Base-by-base conservation (phyloP, 495 filamentous ascomycete genomes). In the Peziza echinospora region DNA sequence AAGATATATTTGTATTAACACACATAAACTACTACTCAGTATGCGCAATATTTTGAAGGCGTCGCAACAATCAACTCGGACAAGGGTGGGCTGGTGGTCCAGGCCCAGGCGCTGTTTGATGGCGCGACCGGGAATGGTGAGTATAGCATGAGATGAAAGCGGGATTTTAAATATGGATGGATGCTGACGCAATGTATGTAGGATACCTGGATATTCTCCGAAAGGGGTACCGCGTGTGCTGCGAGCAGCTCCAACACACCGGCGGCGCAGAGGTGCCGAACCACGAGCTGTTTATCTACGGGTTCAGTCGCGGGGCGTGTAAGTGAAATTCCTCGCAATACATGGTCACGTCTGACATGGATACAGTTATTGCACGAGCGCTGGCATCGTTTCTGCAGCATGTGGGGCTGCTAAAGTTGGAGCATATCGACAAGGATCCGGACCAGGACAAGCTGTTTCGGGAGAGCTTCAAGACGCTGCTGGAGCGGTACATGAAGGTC, bases 361-460 rank as follows among this genome's bases (percentile, higher is more conserved):
- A 4, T 3, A n/a, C 8, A 55, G 51, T 54, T 46, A 54, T 55
- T 19, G 40, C 47, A 6, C 47, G 53, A 19, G 51, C 53, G 21
- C 49, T 54, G 39, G 47, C 51, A 22, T 55, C 53, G 3, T 26
- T 55, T n/a, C 45, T 53, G 21, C 44, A 54, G 21, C 44, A 55
- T 46, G 41, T 53, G 5, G 47, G 53, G 19, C 21, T 53, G 39
- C 42, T 53, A 16, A 55, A 53, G 24, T 9, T 19, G 5, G 50
- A 53, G 3, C 21, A 37, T 21, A 2, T 47, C 10, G 37, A 41
- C n/a, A 24, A 43, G 23, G 45, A 47, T 19, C 26, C 23, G 17
- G 21, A 19, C 7, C 41, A 47, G 28, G 43, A 47, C 13, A 21
- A 3, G 13, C 11, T 43, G 1, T 51, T 51, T 21, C 11, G 24